Evolutionary conservation across 106 monocot genomes (phyloP).

Genomic region (Dendrobium chrysotoxum): DNA sequence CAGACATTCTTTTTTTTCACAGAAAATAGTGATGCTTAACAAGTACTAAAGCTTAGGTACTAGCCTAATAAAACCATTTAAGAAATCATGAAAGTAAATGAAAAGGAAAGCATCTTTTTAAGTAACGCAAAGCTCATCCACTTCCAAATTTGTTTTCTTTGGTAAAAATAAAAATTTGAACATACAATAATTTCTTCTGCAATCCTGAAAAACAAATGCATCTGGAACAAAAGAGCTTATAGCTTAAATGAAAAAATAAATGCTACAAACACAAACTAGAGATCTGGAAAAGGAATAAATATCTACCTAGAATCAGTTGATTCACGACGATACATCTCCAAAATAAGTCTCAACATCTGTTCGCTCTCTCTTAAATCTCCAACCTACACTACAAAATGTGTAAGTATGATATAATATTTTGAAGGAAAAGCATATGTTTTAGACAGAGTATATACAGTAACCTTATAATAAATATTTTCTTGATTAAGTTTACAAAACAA

Average conservation of each 20-base stretch:
- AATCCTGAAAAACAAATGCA: neutral
- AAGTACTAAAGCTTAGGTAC: neutral
- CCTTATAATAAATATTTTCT: neutral
- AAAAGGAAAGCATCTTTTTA: neutral
- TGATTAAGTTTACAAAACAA: neutral
- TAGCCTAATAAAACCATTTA: neutral
- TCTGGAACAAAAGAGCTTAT: neutral
- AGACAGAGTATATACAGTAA: neutral
- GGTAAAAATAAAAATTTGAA: neutral
- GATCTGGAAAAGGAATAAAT: neutral
- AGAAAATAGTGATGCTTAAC: neutral
- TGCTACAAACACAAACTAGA: neutral
- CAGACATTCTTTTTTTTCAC: neutral
- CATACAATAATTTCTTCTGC: neutral
- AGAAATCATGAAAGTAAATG: neutral
- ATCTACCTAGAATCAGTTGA: slow-evolving; percentile 57
- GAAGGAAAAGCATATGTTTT: neutral
- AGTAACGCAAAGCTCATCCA: neutral
- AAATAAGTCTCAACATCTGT: slow-evolving; percentile 47
- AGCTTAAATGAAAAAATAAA: neutral
- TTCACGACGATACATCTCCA: slow-evolving; percentile 67
- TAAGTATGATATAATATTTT: neutral
- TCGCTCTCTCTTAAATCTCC: slow-evolving; percentile 44
- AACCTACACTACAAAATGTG: slow-evolving; percentile 33
- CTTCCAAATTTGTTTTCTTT: neutral